A percentile compares a stretch with the other conserved stretches of the same genome.
Evolutionary conservation across 768 basidiomycete genomes (phyloP).

Genomic region (Suillus weaverae): DNA sequence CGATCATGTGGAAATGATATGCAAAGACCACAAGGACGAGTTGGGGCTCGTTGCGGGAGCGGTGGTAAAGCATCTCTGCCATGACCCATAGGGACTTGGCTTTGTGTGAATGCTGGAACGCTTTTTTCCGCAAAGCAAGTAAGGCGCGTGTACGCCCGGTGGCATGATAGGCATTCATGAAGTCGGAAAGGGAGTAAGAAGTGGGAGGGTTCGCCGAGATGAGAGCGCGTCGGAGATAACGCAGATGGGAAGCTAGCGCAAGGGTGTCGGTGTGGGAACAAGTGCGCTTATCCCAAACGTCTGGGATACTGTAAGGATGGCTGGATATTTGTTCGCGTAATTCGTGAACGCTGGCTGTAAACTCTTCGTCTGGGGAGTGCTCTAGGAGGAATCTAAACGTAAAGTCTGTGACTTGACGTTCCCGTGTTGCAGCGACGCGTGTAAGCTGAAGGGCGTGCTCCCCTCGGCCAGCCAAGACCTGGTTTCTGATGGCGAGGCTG

Average conservation of each 20-base stretch:
- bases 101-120: slow-evolving; percentile 25
- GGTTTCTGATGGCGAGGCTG: slow-evolving; percentile 42
- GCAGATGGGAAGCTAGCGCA: slow-evolving; percentile 20
- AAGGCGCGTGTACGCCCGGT: slow-evolving; percentile 21
- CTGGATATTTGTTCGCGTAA: not conserved
- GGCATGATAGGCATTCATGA: slow-evolving; percentile 23
- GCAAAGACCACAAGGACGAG: slow-evolving; percentile 43
- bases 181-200: slow-evolving; percentile 17
- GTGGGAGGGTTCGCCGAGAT: slow-evolving; percentile 23
- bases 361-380: slow-evolving; percentile 16
- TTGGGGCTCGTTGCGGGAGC: slow-evolving; percentile 15
- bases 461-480: slow-evolving; percentile 39
- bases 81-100: slow-evolving; percentile 28
- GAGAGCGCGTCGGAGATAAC: slow-evolving; percentile 26
- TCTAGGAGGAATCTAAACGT: slow-evolving; percentile 38
- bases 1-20: slow-evolving; percentile 51
- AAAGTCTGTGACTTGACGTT: slow-evolving; percentile 33
- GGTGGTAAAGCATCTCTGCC: slow-evolving; percentile 31
- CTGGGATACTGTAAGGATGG: not conserved
- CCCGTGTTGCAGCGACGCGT: slow-evolving; percentile 32
- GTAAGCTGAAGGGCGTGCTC: slow-evolving; percentile 47
- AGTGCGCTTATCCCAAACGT: slow-evolving; percentile 3
- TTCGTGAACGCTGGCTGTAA: slow-evolving; percentile 17
- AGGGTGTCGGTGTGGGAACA: not conserved
- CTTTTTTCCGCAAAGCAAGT: slow-evolving; percentile 19